Evolutionary conservation across 1,284 basidiomycete genomes (phyloP), one percentile per base, ranked within the genome.

Genomic region (Sutorius eximius): DNA sequence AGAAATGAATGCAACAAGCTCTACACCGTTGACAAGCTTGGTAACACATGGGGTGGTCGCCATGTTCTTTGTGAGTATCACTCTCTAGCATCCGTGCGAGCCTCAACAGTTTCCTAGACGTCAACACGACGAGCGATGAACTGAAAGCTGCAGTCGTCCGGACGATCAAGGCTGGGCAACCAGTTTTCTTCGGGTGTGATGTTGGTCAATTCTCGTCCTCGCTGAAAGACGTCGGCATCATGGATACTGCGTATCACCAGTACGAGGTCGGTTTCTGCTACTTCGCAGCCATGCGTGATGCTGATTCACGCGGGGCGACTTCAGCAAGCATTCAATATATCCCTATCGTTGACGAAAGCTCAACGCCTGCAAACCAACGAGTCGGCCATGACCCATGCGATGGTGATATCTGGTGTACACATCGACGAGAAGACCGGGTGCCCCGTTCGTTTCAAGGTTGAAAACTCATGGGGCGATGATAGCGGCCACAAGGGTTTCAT

Each of bases 151-250:
- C 85, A 5, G 86, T 95, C 18, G 83, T 96, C 52, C 87, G 87
- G 75, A 80, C 87, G 68, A 86, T 98, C 77, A 93, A 94, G 73
- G 90, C 90, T 24, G 93, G 93, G 46, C 85, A 88, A 41, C 91
- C 96, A 1, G 89, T 97, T 45, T 98, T 96, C 82, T 96, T 96
- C 68, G 95, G 95, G 1, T 97, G 93, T 70, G 94, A 93, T 66
- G 87, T 93, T 34, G 89, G 88, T 45, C 82, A 94, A 65, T 92
- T 85, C 67, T 89, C 87, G 2, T 84, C 93, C 66, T 88, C 87
- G 1, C 79, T 88, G 61, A 75, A 77, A 44, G 72, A 73, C 12
- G 70, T 77, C 3, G 93, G 93, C 20, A 86, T 97, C 62, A 92
- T 96, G 93, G 93, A 96, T 71, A 84, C 86, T 9, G 81, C 80